Conservation (phyloP, 768 basidiomycete species). For the Clavulina sp. region DNA sequence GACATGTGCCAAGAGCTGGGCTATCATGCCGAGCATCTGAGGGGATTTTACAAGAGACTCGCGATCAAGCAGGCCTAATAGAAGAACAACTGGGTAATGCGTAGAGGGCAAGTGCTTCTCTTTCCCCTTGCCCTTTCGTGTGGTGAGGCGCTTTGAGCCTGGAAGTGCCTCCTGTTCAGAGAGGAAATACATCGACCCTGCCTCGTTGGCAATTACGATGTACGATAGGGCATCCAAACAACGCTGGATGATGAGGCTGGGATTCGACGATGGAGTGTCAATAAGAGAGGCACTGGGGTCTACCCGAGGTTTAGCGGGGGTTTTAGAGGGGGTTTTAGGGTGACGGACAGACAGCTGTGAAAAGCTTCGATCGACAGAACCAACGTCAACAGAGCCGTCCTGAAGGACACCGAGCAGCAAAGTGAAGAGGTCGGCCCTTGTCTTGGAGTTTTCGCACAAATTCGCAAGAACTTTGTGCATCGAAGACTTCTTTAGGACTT, state of each 20-base stretch:
- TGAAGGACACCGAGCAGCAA: constrained; percentile 85
- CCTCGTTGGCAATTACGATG: constrained; percentile 72
- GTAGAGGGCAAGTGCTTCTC: constrained; percentile 68
- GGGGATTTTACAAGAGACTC: constrained; percentile 73
- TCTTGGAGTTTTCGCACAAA: constrained; percentile 86
- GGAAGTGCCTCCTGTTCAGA: constrained; percentile 82
- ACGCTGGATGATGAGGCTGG: constrained; percentile 84
- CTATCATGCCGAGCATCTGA: constrained; percentile 84
- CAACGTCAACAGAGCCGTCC: constrained; percentile 85
- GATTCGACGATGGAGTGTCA: constrained; percentile 41
- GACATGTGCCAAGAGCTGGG: constrained; percentile 69
- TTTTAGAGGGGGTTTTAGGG: constrained; percentile 26
- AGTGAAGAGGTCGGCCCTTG: constrained; percentile 84
- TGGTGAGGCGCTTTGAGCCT: constrained; percentile 47
- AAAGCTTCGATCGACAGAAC: constrained; percentile 84
- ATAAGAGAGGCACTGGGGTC: constrained; percentile 18
- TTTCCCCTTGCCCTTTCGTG: constrained; percentile 90
- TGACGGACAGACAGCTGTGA: constrained; percentile 70
- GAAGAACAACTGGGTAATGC: constrained; percentile 79
- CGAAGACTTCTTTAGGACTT: constrained; percentile 67
- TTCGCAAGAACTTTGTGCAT: constrained; percentile 85
- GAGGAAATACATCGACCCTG: constrained; percentile 83
- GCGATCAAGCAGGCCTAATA: constrained; percentile 76
- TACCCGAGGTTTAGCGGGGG: constrained; percentile 58
- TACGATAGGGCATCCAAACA: constrained; percentile 81